Conservation (phyloP, 73 alveolate genomes). For the Paramecium bursaria region DNA sequence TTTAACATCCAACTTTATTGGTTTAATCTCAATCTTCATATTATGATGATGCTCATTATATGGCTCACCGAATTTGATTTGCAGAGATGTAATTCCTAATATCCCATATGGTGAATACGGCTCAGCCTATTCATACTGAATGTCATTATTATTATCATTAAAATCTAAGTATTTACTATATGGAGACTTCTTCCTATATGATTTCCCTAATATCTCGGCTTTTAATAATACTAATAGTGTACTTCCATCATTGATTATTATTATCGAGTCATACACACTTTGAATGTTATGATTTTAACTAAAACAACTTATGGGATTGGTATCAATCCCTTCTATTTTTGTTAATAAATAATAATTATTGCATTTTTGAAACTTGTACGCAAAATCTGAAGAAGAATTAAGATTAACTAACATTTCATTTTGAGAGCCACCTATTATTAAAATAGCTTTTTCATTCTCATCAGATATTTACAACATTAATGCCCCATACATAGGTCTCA, state of each 20-base stretch:
- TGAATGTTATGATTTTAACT: slow-evolving; percentile 13
- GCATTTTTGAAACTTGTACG: slow-evolving; percentile 30
- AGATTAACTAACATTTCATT: slow-evolving; percentile 40
- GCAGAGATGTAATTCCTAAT: slow-evolving; percentile 13
- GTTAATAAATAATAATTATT: background rate
- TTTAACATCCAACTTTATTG: background rate
- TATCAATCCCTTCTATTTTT: background rate
- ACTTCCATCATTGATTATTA: slow-evolving; percentile 20
- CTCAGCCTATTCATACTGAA: slow-evolving; percentile 7
- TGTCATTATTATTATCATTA: no score
- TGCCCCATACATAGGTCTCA: slow-evolving; percentile 62
- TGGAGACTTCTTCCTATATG: background rate
- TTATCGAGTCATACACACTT: background rate
- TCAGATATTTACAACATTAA: slow-evolving; percentile 5
- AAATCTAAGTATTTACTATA: no score
- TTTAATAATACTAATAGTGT: no score
- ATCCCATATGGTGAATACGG: slow-evolving; percentile 59
- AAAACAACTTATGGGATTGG: slow-evolving; percentile 3
- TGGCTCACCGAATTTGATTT: background rate
- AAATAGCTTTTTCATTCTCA: slow-evolving; percentile 38
- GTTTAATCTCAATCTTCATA: background rate
- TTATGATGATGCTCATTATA: background rate
- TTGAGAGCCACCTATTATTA: slow-evolving; percentile 52
- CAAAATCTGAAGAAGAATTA: background rate
- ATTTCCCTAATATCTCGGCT: slow-evolving; percentile 44